Evolutionary conservation across 2,329 filamentous ascomycete species (phyloP).

Genomic region (Apiospora arundinis): DNA sequence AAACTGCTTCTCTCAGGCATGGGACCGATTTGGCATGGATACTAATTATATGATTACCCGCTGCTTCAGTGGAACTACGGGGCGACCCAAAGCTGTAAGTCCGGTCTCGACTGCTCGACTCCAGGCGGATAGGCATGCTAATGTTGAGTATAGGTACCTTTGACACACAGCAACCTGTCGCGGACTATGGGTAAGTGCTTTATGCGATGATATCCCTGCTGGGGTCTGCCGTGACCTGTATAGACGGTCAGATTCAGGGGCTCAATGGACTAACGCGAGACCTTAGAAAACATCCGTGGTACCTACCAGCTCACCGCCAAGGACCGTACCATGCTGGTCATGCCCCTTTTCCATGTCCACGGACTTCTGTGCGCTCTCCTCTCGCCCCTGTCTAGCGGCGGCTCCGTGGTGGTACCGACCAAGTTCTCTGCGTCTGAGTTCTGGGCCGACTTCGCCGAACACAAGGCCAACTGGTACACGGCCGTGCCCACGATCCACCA

Average conservation of each 20-base stretch:
- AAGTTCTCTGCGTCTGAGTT: constrained; percentile 85
- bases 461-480: constrained; percentile 89
- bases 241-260: neutral
- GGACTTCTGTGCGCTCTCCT: constrained; percentile 85
- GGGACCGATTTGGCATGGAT: neutral
- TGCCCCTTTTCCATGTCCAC: constrained; percentile 91
- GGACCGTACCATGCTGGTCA: constrained; percentile 85
- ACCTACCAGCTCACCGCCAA: constrained; percentile 75
- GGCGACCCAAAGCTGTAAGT: constrained; percentile 79
- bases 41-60: neutral
- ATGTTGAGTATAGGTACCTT: constrained; percentile 61
- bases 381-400: constrained; percentile 75
- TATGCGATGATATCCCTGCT: constrained; percentile 20
- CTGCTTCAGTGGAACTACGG: constrained; percentile 72
- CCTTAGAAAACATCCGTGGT: constrained; percentile 72
- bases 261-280: constrained; percentile 16
- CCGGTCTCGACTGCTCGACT: neutral
- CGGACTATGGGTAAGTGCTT: constrained; percentile 72
- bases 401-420: constrained; percentile 78
- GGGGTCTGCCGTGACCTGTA: neutral
- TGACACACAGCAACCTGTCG: constrained; percentile 82
- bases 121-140: neutral
- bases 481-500: constrained; percentile 94
- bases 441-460: constrained; percentile 76
- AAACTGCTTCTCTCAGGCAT: too few relatives aligned